Evolutionary conservation across 2,329 filamentous ascomycete species (phyloP), one percentile per base, ranked within the genome.

Genomic region (Pseudocercospora vitis): DNA sequence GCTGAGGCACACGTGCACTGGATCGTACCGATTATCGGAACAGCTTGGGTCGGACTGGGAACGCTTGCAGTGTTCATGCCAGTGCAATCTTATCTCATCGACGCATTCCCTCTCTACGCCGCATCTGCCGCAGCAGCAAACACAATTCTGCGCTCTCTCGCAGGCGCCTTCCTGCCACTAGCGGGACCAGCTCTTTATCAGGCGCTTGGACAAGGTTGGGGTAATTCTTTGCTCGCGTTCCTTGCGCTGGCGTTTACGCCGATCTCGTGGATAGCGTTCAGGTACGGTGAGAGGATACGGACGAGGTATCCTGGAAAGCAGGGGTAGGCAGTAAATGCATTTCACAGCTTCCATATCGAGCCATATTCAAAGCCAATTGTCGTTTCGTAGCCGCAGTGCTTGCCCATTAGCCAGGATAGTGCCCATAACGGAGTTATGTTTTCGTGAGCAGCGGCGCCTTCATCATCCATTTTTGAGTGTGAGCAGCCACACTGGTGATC

Each of bases 31-130:
- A 71, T 70, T 1, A 57, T 71, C 0, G 71, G 68, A 24, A 81
- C 81, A 9, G 63, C 83, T 0, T 75, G 80, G 53, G 81, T 78
- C 1, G 81, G 81, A 2, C 82, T 82, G 56, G 81, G 81, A 8
- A 75, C 84, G 31, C 72, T 83, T 61, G 71, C 74, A 24, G 82
- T 84, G 55, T 84, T 84, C 69, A 71, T 84, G 8, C 77, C 78
- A 48, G 68, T 76, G 11, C 74, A 83, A 55, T 83, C 83, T 62
- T 84, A 84, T 61, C 70, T 84, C 12, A 79, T 83, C 46, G 81
- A 83, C 59, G 76, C 79, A 0, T 83, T 83, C 58, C 72, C 83
- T 39, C 79, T 81, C 68, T 76, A 75, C 57, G 77, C 79, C 11
- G 61, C 78, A 8, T 78, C 76, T 1, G 78, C 78, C 12, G 78